Conservation (phyloP, 1,139 yeast genomes). For the Geotrichum europaeum region DNA sequence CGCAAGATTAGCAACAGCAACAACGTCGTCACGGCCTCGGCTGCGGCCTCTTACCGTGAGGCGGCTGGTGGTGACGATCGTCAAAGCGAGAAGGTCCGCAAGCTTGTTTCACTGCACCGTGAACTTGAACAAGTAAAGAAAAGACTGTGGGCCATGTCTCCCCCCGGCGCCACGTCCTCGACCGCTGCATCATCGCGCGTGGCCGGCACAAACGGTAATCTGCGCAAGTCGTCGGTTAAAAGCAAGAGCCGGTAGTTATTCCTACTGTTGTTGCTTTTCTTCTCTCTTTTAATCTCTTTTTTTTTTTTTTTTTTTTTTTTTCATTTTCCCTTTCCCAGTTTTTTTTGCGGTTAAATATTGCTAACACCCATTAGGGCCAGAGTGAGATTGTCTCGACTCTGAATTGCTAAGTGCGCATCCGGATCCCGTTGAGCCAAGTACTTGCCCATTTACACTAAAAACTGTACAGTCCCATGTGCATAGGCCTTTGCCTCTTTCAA, state of each 20-base stretch:
- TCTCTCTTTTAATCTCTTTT: neutral
- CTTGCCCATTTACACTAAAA: neutral
- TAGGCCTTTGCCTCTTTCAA: neutral
- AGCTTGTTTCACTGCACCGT: constrained; percentile 35
- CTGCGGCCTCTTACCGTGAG: neutral
- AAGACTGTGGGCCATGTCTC: constrained; percentile 32
- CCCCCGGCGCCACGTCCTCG: neutral
- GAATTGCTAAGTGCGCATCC: neutral
- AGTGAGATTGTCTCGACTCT: neutral
- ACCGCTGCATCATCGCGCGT: neutral
- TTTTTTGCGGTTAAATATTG: neutral
- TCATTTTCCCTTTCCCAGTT: neutral
- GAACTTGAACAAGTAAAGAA: constrained; percentile 37
- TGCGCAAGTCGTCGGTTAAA: neutral
- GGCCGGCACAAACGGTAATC: neutral
- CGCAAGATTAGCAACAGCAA: constrained; percentile 18
- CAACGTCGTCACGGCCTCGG: constrained; percentile 20
- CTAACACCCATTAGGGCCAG: neutral
- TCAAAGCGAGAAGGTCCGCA: constrained; percentile 18
- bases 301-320: neutral
- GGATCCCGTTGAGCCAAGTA: neutral
- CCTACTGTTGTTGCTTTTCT: neutral
- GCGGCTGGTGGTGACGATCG: constrained; percentile 13
- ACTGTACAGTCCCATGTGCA: neutral
- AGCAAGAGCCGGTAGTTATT: neutral